phyloP scores from a whole-genome alignment of 345 rosid genomes.

The Eucalyptus erythrocorys region DNA sequence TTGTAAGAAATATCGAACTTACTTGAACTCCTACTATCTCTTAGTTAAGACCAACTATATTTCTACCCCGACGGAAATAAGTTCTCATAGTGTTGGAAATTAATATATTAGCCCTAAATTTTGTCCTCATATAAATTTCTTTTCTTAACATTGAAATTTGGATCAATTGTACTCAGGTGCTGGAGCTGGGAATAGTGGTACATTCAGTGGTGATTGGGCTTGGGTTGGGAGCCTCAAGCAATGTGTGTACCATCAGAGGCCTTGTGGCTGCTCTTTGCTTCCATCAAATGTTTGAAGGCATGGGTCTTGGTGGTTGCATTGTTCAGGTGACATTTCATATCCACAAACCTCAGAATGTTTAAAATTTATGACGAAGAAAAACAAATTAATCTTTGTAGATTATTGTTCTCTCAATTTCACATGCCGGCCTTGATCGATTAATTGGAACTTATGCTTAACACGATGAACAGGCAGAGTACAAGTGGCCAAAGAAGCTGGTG shows the following conservation, averaged over 20 bases:
- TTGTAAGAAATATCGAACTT: not conserved
- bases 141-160: not conserved
- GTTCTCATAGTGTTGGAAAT: not conserved
- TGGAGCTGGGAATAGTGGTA: constrained; percentile 59
- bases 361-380: not conserved
- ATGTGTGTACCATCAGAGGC: constrained; percentile 32
- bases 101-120: too few relatives aligned
- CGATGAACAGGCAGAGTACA: constrained; percentile 20
- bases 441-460: not conserved
- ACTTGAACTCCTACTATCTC: not conserved
- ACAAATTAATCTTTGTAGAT: not conserved
- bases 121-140: not conserved
- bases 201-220: constrained; percentile 65
- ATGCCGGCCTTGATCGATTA: not conserved
- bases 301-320: constrained; percentile 69
- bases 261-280: constrained; percentile 55
- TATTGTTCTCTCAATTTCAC: not conserved
- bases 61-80: not conserved
- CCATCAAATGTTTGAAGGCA: constrained; percentile 74
- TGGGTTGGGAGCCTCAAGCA: constrained; percentile 48
- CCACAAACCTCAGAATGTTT: not conserved
- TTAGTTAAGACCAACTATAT: not conserved
- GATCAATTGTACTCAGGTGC: constrained; percentile 12
- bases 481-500: not conserved
- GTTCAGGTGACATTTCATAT: constrained; percentile 16